These are phyloP conservation scores for Phytophthora pini DNA, from an alignment of 352 stramenopile genomes.

Conservation along the genomic window DNA sequence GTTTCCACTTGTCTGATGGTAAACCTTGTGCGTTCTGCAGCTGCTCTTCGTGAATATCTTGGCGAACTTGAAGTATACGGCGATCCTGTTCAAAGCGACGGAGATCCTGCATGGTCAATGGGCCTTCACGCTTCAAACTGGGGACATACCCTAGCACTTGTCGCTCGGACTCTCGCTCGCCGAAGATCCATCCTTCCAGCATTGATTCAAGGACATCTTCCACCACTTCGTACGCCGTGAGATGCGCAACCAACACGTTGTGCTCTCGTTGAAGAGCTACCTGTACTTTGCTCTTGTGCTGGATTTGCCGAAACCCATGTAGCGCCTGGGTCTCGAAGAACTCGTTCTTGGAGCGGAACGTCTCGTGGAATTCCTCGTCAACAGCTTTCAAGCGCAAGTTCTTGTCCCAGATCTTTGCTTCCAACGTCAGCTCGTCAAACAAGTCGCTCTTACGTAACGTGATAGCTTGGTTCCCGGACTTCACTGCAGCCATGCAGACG, in stretches of 20 bases:
- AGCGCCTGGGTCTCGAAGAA: constrained; percentile 92
- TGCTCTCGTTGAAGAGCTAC: constrained; percentile 88
- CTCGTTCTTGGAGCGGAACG: constrained; percentile 77
- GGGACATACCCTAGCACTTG: constrained; percentile 81
- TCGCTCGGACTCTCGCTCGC: constrained; percentile 87
- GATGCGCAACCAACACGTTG: constrained; percentile 82
- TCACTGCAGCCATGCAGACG: constrained; percentile 69
- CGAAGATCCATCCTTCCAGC: constrained; percentile 97
- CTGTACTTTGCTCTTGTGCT: constrained; percentile 83
- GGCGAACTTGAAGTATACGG: constrained; percentile 42
- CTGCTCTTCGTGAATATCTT: constrained; percentile 43
- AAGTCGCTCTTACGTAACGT: constrained; percentile 71
- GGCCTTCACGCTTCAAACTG: constrained; percentile 84
- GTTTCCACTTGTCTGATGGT: constrained; percentile 75
- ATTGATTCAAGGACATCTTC: constrained; percentile 95
- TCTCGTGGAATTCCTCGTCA: constrained; percentile 94
- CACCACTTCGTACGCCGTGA: constrained; percentile 91
- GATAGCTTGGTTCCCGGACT: constrained; percentile 54
- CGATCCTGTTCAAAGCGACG: constrained; percentile 63
- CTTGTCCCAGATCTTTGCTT: constrained; percentile 74
- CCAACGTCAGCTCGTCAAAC: constrained; percentile 74
- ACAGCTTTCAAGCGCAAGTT: constrained; percentile 77
- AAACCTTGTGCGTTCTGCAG: constrained; percentile 52
- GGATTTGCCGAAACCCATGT: constrained; percentile 91
- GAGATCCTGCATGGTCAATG: constrained; percentile 74